Evolutionary conservation across 2,329 filamentous ascomycete species (phyloP), one percentile per base, ranked within the genome.

Genomic region (Cercospora berteroae): DNA sequence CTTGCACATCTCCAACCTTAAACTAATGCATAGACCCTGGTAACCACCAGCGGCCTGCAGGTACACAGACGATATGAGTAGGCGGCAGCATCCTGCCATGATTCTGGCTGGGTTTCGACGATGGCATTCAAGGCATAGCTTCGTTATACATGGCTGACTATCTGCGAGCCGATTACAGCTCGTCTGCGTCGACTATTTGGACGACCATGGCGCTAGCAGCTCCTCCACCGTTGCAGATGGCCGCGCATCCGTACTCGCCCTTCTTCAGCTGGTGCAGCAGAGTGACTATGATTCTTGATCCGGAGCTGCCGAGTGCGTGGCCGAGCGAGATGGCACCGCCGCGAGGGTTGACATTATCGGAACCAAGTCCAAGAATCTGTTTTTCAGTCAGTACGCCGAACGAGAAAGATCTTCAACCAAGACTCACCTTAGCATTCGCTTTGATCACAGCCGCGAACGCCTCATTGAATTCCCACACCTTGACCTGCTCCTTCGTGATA

Each of bases 381-480:
- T 5, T n/a, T 4, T 59, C 20, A 57, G 69, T 58, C 25, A 58
- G 55, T 8, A 18, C 8, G 18, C 16, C 29, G 55, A 58, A 36
- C 33, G n/a, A 42, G 8, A 33, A 56, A 18, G 36, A 13, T n/a
- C 60, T 29, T 18, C 9, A 39, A 69, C 31, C 16, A 23, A 16
- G 44, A 64, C 79, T 75, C 75, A 90, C 89, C 87, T 96, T 94
- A 75, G 92, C 90, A 77, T 98, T 97, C 50, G 94, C 94, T 78
- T 95, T 93, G 80, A 97, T 95, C 31, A 97, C 94, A 4, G 92
- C 92, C 29, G 95, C 94, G 78, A 99, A 99, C 0, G 95, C 95
- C 82, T 99, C 95, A 80, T 99, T 99, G 81, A 99, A 97, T 79
- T 98, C 95, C 94, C 95, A 98, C 23, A 97, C 83, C 5, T 94